Conservation (phyloP, 345 rosid species). For the Eucalyptus leucophloia region DNA sequence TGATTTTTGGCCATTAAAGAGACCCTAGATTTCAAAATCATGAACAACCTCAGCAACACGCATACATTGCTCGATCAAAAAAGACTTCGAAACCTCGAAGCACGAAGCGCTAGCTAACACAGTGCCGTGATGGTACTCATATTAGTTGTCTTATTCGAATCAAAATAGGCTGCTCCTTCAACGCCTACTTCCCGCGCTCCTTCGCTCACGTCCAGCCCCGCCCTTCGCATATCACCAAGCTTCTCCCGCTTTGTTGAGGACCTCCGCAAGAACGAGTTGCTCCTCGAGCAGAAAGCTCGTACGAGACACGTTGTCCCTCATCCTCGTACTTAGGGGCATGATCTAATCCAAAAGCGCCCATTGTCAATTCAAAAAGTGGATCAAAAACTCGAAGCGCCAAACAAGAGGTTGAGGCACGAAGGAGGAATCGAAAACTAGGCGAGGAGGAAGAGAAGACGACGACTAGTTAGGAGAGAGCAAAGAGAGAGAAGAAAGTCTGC, state of each 20-base stretch:
- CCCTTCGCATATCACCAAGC: accelerated
- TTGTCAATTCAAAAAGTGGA: neutral
- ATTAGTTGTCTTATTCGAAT: neutral
- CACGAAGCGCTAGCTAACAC: neutral
- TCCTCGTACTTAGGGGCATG: neutral
- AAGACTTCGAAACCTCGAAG: neutral
- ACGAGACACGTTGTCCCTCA: neutral
- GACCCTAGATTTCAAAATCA: neutral
- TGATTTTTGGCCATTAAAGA: neutral
- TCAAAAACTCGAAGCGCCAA: neutral
- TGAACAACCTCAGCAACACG: neutral
- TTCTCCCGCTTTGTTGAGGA: neutral
- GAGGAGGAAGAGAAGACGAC: neutral
- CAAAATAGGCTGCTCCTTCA: neutral
- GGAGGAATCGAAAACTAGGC: neutral
- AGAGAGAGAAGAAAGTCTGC: neutral
- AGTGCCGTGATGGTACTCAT: neutral
- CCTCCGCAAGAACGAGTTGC: neutral
- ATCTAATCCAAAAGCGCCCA: neutral
- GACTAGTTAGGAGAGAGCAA: too few species aligned
- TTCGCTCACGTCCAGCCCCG: neutral
- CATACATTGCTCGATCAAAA: neutral
- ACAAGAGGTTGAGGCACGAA: neutral
- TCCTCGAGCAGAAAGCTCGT: neutral
- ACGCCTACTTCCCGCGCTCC: neutral